Percentiles rank a stretch among this genome's conserved stretches.
These are phyloP conservation scores for Mimosa bimucronata DNA, from an alignment of 306 rosid genomes.

Conservation along the genomic window DNA sequence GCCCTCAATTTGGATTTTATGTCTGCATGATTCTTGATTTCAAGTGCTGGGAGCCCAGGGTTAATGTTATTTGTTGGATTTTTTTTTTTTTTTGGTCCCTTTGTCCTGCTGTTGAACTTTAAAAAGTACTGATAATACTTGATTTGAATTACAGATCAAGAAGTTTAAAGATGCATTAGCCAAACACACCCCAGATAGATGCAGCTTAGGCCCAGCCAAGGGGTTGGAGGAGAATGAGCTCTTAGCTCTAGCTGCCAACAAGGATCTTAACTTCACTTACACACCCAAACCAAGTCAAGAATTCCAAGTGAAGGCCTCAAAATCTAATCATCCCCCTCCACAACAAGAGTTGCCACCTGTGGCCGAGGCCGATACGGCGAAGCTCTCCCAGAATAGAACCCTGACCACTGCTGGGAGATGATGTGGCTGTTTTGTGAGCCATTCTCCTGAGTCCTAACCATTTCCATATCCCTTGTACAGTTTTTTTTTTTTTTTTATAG, in stretches of 20 bases:
- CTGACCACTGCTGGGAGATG: constrained; percentile 56
- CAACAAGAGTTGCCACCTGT: constrained; percentile 13
- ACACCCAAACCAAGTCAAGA: constrained; percentile 54
- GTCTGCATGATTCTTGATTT: constrained; percentile 14
- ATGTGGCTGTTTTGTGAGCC: constrained; percentile 31
- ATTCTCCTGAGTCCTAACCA: constrained; percentile 1
- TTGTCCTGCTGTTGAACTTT: background rate
- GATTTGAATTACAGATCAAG: constrained; percentile 63
- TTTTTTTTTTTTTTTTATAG: constrained; percentile 12
- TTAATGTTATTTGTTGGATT: constrained; percentile 7
- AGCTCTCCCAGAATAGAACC: constrained; percentile 42
- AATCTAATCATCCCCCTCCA: constrained; percentile 34
- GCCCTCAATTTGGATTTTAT: background rate
- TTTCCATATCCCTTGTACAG: constrained; percentile 48
- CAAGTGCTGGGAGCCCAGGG: background rate
- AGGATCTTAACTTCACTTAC: constrained; percentile 69
- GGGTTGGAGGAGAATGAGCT: constrained; percentile 97
- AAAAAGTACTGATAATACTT: constrained; percentile 26
- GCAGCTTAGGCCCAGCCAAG: constrained; percentile 81
- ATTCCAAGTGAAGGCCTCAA: background rate
- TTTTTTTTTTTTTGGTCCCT: background rate
- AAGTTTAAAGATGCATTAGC: constrained; percentile 90
- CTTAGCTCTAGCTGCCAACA: constrained; percentile 74
- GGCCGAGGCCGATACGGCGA: background rate
- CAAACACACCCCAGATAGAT: constrained; percentile 79